Evolutionary conservation across 2,329 filamentous ascomycete genomes (phyloP).

Genomic region (Fusarium subtropicale): DNA sequence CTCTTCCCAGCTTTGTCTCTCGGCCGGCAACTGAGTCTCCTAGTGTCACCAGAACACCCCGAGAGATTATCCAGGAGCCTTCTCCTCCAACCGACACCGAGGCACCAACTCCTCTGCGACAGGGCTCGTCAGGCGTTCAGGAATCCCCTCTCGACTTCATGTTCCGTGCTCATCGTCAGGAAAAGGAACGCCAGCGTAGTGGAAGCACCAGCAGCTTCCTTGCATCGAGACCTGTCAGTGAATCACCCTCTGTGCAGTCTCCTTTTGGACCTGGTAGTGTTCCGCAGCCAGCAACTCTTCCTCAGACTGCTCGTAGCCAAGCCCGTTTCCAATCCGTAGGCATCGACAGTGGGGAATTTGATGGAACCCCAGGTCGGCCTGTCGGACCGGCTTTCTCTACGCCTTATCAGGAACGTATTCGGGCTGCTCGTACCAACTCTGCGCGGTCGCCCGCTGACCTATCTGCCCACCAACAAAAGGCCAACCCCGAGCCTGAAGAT

Average conservation of each 20-base stretch:
- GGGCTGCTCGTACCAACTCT: conserved; percentile 60
- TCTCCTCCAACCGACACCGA: conserved; percentile 66
- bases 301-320: conserved; percentile 45
- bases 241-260: conserved; percentile 64
- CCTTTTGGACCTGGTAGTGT: conserved; percentile 47
- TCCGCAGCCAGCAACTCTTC: conserved; percentile 41
- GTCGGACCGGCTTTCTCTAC: conserved; percentile 77
- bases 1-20: conserved; percentile 87
- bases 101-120: conserved; percentile 59
- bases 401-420: conserved; percentile 71
- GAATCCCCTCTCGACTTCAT: conserved; percentile 89
- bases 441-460: conserved; percentile 36
- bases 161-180: conserved; percentile 86
- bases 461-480: conserved; percentile 22
- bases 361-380: conserved; percentile 65
- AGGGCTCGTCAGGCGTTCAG: conserved; percentile 53
- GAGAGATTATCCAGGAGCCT: conserved; percentile 54
- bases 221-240: conserved; percentile 55
- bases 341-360: conserved; percentile 66
- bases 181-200: conserved; percentile 72
- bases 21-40: conserved; percentile 78
- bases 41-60: conserved; percentile 51
- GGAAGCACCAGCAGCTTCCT: conserved; percentile 62
- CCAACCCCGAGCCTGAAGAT: conserved; percentile 45
- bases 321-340: conserved; percentile 39